Evolutionary conservation across 2,329 filamentous ascomycete species (phyloP).

Genomic region (Aspergillus ochraceoroseus): DNA sequence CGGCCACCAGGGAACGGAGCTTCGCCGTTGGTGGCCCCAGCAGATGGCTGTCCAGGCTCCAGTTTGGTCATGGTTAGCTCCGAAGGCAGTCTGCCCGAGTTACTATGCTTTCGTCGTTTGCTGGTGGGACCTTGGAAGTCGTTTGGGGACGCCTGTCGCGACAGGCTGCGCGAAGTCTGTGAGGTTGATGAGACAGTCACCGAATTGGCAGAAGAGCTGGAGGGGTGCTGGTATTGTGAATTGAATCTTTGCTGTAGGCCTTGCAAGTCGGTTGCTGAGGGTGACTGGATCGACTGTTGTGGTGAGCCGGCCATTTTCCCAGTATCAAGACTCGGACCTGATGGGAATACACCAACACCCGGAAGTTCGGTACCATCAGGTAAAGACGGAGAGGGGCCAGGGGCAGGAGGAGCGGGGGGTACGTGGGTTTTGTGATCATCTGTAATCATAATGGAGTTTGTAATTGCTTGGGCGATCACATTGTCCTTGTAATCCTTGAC

Average conservation of each 20-base stretch:
- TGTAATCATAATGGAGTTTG: conserved; percentile 89
- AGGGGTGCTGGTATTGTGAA: conserved; percentile 39
- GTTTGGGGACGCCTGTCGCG: conserved; percentile 67
- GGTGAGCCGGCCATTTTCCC: conserved; percentile 31
- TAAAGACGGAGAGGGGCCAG: conserved; percentile 33
- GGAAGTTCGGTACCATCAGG: conserved; percentile 41
- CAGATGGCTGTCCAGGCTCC: conserved; percentile 52
- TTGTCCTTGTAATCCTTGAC: conserved; percentile 74
- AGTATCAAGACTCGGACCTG: conserved; percentile 30
- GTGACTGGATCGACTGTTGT: conserved; percentile 49
- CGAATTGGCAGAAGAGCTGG: conserved; percentile 38
- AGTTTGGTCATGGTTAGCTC: conserved; percentile 77
- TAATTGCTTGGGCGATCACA: conserved; percentile 77
- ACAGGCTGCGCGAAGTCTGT: conserved; percentile 59
- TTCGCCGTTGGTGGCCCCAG: conserved; percentile 30
- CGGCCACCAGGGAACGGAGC: conserved; percentile 40
- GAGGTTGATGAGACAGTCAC: conserved; percentile 40
- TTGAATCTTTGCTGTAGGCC: conserved; percentile 52
- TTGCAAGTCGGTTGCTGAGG: conserved; percentile 61
- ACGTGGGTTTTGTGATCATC: conserved; percentile 91
- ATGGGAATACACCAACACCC: conserved; percentile 43
- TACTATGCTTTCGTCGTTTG: conserved; percentile 79
- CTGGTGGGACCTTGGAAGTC: conserved; percentile 60
- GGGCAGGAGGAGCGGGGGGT: conserved; percentile 37
- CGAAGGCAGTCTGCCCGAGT: conserved; percentile 63